Percentiles rank a stretch among this genome's conserved stretches.
These are phyloP conservation scores for Saturnispora galanensis DNA, from an alignment of 805 yeast species.

Conservation along the genomic window DNA sequence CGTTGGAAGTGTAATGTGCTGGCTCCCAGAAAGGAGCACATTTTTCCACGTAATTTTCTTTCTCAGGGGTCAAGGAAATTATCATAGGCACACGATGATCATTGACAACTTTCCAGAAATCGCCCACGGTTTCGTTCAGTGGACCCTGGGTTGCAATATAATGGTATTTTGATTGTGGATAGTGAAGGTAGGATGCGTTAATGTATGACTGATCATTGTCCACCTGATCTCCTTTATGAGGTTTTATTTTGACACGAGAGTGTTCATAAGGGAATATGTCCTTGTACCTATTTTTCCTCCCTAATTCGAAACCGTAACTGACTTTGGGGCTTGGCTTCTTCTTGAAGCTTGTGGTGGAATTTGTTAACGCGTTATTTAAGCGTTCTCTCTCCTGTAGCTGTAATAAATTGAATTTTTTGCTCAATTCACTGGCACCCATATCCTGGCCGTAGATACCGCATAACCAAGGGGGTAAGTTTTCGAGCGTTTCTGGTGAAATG, in stretches of 20 bases:
- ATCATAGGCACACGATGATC: slow-evolving; percentile 58
- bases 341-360: slow-evolving; percentile 9
- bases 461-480: slow-evolving; percentile 48
- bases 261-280: slow-evolving; percentile 85
- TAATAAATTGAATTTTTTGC: slow-evolving; percentile 50
- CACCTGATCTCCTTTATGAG: slow-evolving; percentile 12
- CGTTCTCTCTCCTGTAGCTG: slow-evolving; percentile 66
- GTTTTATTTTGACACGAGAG: slow-evolving; percentile 57
- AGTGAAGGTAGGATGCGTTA: slow-evolving; percentile 69
- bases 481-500: slow-evolving; percentile 15
- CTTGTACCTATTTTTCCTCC: slow-evolving; percentile 75
- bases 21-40: slow-evolving; percentile 77
- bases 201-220: slow-evolving; percentile 49
- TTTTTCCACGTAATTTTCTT: slow-evolving; percentile 69
- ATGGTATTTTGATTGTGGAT: slow-evolving; percentile 30
- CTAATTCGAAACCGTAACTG: slow-evolving; percentile 71
- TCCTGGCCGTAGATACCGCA: slow-evolving; percentile 26
- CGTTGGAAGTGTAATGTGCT: slow-evolving; percentile 36
- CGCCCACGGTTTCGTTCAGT: slow-evolving; percentile 56
- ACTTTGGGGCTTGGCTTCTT: slow-evolving; percentile 33
- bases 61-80: slow-evolving; percentile 64
- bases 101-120: slow-evolving; percentile 74
- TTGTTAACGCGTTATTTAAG: slow-evolving; percentile 36
- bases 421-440: slow-evolving; percentile 30
- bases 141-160: slow-evolving; percentile 94